Evolutionary conservation across 257 asterid genomes (phyloP), one percentile per base, ranked within the genome.

Genomic region (Fraxinus quadrangulata): DNA sequence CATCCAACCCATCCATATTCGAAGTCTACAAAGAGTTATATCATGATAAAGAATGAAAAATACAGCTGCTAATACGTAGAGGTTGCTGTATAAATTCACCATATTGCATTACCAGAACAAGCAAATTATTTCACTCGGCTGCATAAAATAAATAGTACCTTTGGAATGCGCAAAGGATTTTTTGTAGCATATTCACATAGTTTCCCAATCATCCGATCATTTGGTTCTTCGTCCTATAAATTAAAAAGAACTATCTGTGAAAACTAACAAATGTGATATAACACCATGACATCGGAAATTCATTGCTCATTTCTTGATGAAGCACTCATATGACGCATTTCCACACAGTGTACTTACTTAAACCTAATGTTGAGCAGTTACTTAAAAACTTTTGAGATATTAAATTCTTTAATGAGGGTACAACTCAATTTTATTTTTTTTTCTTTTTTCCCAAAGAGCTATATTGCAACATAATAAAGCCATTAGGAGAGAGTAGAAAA

Each of bases 161-260:
- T 96, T 19, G 99, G 99, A 80, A 96, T 96, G 75, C 99, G 97
- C 88, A 92, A 73, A 67, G 99, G 99, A 86, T 96, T 96, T 84
- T 93, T 96, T 0, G 90, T 87, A 75, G 96, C 98, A 82, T 96
- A 96, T 77, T 96, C 99, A 73, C 99, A 93, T 80, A 96, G 84
- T 88, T 96, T 96, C 54, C 93, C 96, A 71, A 96, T 96, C 88
- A 88, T 93, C 85, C 98, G 85, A 71, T 95, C 97, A 86, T 92
- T 95, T 40, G 93, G 92, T 83, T 92, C 97, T 88, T 92, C 99
- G 26, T 88, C 98, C 98, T 95, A 82, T 47, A 85, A 80, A 76
- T 61, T 70, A 79, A 78, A 45, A 79, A 42, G 54, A 54, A 71
- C 73, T 56, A 65, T 68, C 75, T 26, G 47, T 69, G 28, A 79